Evolutionary conservation across 116 monocot species (phyloP).

Genomic region (Posidonia oceanica): DNA sequence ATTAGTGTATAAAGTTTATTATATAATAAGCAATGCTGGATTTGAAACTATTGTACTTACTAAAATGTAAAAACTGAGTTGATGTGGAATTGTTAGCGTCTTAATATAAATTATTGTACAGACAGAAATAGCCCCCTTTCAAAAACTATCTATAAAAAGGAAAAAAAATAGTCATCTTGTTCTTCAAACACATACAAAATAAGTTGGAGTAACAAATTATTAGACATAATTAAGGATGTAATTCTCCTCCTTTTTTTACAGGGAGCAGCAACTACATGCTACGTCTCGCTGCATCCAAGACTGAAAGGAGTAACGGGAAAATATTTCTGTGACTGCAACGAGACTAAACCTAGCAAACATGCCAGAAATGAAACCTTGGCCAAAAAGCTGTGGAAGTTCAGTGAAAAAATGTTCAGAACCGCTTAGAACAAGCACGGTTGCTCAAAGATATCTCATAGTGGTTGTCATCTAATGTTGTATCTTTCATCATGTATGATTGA

Average conservation of each 20-base stretch:
- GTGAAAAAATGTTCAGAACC: slow-evolving; percentile 41
- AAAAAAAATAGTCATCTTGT: no score
- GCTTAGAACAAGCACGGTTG: neutral
- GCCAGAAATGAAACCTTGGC: slow-evolving; percentile 36
- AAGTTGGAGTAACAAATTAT: no score
- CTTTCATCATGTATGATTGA: neutral
- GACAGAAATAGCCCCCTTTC: no score
- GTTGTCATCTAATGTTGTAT: neutral
- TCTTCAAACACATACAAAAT: no score
- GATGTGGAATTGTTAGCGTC: no score
- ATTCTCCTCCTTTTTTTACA: slow-evolving; percentile 7
- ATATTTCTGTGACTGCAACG: slow-evolving; percentile 85
- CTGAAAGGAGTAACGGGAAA: slow-evolving; percentile 60
- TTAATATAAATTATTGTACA: no score
- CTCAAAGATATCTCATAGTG: neutral
- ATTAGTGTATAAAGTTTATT: no score
- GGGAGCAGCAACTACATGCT: slow-evolving; percentile 93
- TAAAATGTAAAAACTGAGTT: no score
- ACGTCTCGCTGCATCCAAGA: slow-evolving; percentile 53
- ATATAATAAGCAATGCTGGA: no score
- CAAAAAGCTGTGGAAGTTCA: slow-evolving; percentile 57
- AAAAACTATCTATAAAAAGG: no score
- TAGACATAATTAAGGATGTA: no score
- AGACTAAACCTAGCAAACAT: slow-evolving; percentile 28
- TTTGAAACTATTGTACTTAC: no score